Conservation (phyloP, 352 stramenopile genomes). For the Phytophthora megakarya region DNA sequence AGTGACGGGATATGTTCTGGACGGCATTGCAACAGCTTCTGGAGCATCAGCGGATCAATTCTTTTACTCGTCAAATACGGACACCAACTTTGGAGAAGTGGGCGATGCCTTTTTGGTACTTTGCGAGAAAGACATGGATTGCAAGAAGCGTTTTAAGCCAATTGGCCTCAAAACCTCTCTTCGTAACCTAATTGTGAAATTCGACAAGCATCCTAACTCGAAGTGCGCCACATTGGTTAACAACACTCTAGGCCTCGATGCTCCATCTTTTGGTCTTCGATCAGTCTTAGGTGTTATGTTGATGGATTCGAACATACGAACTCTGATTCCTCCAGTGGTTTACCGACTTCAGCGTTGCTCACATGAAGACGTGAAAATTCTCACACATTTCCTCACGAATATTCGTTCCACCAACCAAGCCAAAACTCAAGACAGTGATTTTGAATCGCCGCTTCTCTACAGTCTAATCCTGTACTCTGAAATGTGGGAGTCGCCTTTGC, state of each 20-base stretch:
- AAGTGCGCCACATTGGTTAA: slow-evolving; percentile 34
- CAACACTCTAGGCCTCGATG: not conserved
- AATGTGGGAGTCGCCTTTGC: slow-evolving; percentile 53
- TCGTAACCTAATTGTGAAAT: slow-evolving; percentile 20
- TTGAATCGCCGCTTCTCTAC: slow-evolving; percentile 39
- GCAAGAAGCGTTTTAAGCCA: slow-evolving; percentile 21
- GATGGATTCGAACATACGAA: slow-evolving; percentile 24
- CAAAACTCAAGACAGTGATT: slow-evolving; percentile 29
- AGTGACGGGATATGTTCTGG: slow-evolving; percentile 54
- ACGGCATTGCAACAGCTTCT: slow-evolving; percentile 47
- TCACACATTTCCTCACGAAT: slow-evolving; percentile 31
- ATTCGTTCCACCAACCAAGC: slow-evolving; percentile 25
- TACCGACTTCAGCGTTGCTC: slow-evolving; percentile 45
- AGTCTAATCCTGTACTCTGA: slow-evolving; percentile 59
- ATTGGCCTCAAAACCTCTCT: slow-evolving; percentile 6
- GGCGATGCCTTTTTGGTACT: slow-evolving; percentile 40
- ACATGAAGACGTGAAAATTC: slow-evolving; percentile 22
- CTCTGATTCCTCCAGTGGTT: slow-evolving; percentile 37
- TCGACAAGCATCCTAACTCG: slow-evolving; percentile 33
- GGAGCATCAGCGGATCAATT: slow-evolving; percentile 29
- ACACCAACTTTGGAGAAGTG: slow-evolving; percentile 44
- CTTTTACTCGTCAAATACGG: slow-evolving; percentile 47
- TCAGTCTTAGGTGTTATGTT: slow-evolving; percentile 35
- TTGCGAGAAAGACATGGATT: slow-evolving; percentile 26
- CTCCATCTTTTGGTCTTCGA: slow-evolving; percentile 38